Evolutionary conservation across 2,329 filamentous ascomycete species (phyloP), one percentile per base, ranked within the genome.

Genomic region (Penicillium brasilianum): DNA sequence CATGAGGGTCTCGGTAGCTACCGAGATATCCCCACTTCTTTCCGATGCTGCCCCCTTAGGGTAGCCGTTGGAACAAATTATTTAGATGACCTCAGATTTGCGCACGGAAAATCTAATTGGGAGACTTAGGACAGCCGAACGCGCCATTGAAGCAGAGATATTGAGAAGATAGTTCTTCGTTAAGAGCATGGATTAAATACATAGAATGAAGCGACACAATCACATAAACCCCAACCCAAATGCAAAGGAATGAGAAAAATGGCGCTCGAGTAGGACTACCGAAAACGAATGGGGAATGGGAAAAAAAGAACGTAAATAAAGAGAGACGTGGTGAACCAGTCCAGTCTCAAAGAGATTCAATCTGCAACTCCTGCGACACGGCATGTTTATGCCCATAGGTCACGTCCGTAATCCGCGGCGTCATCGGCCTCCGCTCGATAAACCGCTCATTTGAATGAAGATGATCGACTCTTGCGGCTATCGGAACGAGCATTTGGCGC

Each of bases 401-500:
- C 9, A 63, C 72, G 57, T 72, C 74, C 53, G 69, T 71, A 10
- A 75, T 68, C 25, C 64, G 66, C 2, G 75, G 69, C 1, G 68
- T 75, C 41, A 69, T 66, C 1, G 71, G 69, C 50, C 64, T 69
- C 36, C 69, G 69, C 13, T 67, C 66, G 0, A 75, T 67, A 20
- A 73, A 63, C 10, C 74, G 66, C 59, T 77, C 76, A 22, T 72
- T 68, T 2, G 66, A 62, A 43, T 61, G 66, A 22, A 71, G 55
- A 16, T 69, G 69, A 48, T 70, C 70, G 4, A 63, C 50, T 10
- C 69, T 66, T 2, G 69, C 55, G 13, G 70, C 65, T 13, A 78
- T 70, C 0, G 77, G 76, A 7, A 79, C 74, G 7, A 79, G 63
- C n/a, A 77, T 62, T 56, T 78, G 75, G 43, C 69, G 73, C 32